Evolutionary conservation across 2,329 filamentous ascomycete species (phyloP), one percentile per base, ranked within the genome.

Genomic region (Sporothrix brasiliensis): DNA sequence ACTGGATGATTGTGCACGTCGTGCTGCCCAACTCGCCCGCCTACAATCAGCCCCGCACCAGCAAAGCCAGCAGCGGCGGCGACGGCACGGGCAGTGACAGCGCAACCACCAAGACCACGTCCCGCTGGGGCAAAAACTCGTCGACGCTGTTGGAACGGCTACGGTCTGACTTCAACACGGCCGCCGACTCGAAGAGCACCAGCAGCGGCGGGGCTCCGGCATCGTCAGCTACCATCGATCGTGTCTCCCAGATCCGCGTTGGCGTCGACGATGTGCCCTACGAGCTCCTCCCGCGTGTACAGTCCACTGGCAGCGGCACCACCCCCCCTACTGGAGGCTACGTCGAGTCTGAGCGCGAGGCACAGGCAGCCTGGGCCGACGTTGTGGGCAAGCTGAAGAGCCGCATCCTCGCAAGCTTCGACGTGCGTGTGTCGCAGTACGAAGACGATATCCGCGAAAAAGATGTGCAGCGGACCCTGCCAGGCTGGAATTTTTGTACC

Each of bases 401-500:
- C 67, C 84, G 93, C 34, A 97, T 99, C 67, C 82, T 99, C 34
- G 87, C 88, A 6, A 97, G 94, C 1, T 99, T 99, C 77, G 94
- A 98, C 80, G 85, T 90, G 75, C 88, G 95, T 10, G 95, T 99
- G 1, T 89, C 88, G 24, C 94, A 98, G 76, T 99, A 99, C 78
- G 95, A 99, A 79, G 94, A 97, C 72, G 95, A 99, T 75, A 97
- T 99, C 75, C 91, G 92, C 73, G 95, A 97, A 79, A 95, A 94
- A 77, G 94, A 98, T 75, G 87, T 90, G 0, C 94, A 98, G 78
- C 87, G 94, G 61, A 89, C 85, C 47, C 81, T 99, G 21, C 95
- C 95, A 0, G 95, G 95, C 0, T 99, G 95, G 95, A 99, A 99
- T 77, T 99, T 99, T 78, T 98, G 95, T 80, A 99, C 95, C 0